Base-by-base conservation (phyloP, 164 flowering plant species). In the Stephania japonica region DNA sequence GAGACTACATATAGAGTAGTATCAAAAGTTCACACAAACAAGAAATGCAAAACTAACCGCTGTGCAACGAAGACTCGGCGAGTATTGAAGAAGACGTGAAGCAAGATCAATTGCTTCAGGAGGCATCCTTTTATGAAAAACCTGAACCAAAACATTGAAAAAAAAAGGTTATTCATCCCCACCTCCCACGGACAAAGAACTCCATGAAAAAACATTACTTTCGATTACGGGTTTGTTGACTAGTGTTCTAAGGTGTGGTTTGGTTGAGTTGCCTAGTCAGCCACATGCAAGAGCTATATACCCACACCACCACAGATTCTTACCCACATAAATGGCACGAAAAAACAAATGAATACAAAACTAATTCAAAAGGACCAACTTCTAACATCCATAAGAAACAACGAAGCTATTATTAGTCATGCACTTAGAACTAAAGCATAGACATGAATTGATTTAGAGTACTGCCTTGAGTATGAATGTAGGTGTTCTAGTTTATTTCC, bases 91-190 rank as follows among this genome's bases (percentile, higher is more conserved):
- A 71, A 94, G 90, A 21, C 98, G 83, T 59, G 98, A 94, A 47
- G 94, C 89, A 76, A 94, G 98, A 80, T 94, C 98, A 76, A 94
- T 92, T 42, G 98, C 98, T 86, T 94, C 98, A 53, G 98, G 94
- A 82, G 98, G 98, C 97, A 89, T 93, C 73, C 92, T 76, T 70
- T 93, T 89, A 79, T 90, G 96, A 74, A 94, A 94, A 65, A 94
- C 92, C 98, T 94, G 79, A 67, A 78, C 59, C 43, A 66, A 43
- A 72, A 14, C 50, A 49, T 21, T 59, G 0, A 59, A n/a, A 59
- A 14, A n/a, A 56, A 19, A 59, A 59, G 3, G 21, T 59, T 9
- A 59, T n/a, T 7, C 1, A 59, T 59, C 64, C 24, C 64, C 24
- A 59, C 6, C 13, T 47, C 53, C 53, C 10, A 47, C 9, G 53